phyloP scores from a whole-genome alignment of 2,329 filamentous ascomycete species.

The Colletotrichum limetticola region DNA sequence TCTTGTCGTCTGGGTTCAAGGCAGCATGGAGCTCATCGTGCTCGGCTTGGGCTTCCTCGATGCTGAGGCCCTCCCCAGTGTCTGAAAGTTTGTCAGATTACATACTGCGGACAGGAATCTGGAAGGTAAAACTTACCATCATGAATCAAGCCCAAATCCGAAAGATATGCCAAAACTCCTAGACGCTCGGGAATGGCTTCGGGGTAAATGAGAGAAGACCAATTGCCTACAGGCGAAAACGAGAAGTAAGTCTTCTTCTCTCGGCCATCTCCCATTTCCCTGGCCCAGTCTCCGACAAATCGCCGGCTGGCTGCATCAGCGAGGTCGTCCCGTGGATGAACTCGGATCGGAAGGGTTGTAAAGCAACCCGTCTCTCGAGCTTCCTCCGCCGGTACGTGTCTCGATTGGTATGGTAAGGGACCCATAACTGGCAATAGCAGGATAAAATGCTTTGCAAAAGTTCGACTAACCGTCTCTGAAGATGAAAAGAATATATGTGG shows the following conservation, averaged over 20 bases:
- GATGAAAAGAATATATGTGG: no score
- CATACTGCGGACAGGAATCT: not conserved
- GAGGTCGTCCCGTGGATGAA: slow-evolving; percentile 13
- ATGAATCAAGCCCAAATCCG: slow-evolving; percentile 22
- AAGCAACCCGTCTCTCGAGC: slow-evolving; percentile 13
- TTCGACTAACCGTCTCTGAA: no score
- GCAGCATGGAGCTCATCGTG: slow-evolving; percentile 6
- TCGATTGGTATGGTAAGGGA: no score
- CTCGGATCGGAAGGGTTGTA: slow-evolving; percentile 16
- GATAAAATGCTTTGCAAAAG: no score
- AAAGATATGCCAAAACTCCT: slow-evolving; percentile 9
- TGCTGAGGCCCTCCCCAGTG: slow-evolving; percentile 7
- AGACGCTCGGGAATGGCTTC: slow-evolving; percentile 17
- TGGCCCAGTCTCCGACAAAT: slow-evolving; percentile 11
- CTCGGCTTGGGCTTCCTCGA: slow-evolving; percentile 18
- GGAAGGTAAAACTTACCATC: not conserved
- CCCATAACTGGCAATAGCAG: no score
- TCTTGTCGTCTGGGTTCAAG: not conserved
- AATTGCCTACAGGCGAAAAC: slow-evolving; percentile 15
- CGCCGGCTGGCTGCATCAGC: slow-evolving; percentile 15
- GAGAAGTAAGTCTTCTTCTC: slow-evolving; percentile 16
- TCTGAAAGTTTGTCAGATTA: not conserved
- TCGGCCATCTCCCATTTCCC: slow-evolving; percentile 5
- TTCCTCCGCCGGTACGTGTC: no score
- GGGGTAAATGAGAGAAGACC: slow-evolving; percentile 23